These are phyloP conservation scores for Cyberlindnera euphorbiiphila DNA, from an alignment of 805 yeast genomes.

Conservation along the genomic window DNA sequence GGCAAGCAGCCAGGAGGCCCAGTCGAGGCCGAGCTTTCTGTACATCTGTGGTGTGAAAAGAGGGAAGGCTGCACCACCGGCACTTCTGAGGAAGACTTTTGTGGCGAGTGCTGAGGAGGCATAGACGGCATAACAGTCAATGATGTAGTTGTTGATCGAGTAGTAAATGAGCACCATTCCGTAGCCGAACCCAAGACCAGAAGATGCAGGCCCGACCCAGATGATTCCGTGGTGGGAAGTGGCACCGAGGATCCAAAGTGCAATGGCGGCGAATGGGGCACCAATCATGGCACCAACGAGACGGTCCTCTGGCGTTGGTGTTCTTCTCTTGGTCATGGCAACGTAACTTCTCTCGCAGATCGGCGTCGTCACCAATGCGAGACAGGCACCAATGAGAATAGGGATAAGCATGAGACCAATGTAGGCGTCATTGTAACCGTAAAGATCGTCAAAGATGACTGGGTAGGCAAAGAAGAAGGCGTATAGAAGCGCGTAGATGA, in stretches of 20 bases:
- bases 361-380: conserved; percentile 75
- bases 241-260: conserved; percentile 77
- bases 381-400: conserved; percentile 77
- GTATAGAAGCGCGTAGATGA: conserved; percentile 84
- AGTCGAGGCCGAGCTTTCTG: conserved; percentile 63
- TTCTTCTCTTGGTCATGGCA: conserved; percentile 46
- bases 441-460: conserved; percentile 73
- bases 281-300: conserved; percentile 79
- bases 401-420: conserved; percentile 90
- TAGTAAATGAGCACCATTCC: conserved; percentile 76
- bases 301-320: conserved; percentile 77
- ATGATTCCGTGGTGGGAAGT: conserved; percentile 65
- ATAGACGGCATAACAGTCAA: conserved; percentile 80
- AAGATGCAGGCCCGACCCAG: conserved; percentile 77
- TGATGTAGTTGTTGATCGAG: conserved; percentile 76
- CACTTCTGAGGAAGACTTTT: conserved; percentile 73
- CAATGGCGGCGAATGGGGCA: conserved; percentile 76
- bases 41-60: conserved; percentile 81
- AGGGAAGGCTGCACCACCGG: conserved; percentile 87
- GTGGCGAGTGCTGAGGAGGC: conserved; percentile 83
- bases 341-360: conserved; percentile 61
- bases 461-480: conserved; percentile 97
- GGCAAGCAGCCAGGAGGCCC: conserved; percentile 80
- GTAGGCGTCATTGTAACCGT: conserved; percentile 71
- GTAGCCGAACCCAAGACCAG: conserved; percentile 78